Base-by-base conservation (phyloP, 441 rosid species). In the Daphne laureola region DNA sequence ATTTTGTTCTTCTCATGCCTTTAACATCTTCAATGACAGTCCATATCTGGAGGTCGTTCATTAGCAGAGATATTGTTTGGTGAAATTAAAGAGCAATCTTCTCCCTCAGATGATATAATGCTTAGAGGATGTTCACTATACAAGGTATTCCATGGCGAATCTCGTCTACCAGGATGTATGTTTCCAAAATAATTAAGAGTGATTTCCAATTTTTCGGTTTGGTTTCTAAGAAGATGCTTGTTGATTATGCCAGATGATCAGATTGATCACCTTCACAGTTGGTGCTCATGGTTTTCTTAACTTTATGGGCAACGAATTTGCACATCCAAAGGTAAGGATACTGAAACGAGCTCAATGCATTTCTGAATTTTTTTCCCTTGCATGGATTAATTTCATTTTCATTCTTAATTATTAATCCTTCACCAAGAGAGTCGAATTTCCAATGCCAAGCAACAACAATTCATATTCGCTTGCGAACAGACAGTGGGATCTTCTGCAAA, bases 271-370 rank as follows among this genome's bases (percentile, higher is more conserved):
- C 45, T 92, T 81, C 67, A 71, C 98, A 27, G 70, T 87, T 42
- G 81, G 97, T 57, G 98, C 94, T 52, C 73, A 25, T 67, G 96
- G 92, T 67, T 92, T 83, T 78, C 97, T 92, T 62, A 92, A 82
- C 69, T 92, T 92, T 77, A 89, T 89, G 88, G 98, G 98, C 64
- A 89, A 92, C 58, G 98, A 92, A 78, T 92, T 92, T 77, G 98
- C 92, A 69, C 98, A 92, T 77, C 95, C 98, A 27, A 72, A 75
- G 80, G 98, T 89, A 65, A 48, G 72, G 44, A 67, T 67, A 50
- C 44, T 65, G 11, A 31, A 31, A 7, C 27, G 58, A 40, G 46
- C 52, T 66, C 49, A 43, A 38, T 47, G 18, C 53, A 58, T 55
- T 54, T 3, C 8, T 43, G 15, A 66, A 49, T n/a, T 27, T 36